Evolutionary conservation across 305 asterid species (phyloP), one percentile per base, ranked within the genome.

Genomic region (Coffea humblotiana): DNA sequence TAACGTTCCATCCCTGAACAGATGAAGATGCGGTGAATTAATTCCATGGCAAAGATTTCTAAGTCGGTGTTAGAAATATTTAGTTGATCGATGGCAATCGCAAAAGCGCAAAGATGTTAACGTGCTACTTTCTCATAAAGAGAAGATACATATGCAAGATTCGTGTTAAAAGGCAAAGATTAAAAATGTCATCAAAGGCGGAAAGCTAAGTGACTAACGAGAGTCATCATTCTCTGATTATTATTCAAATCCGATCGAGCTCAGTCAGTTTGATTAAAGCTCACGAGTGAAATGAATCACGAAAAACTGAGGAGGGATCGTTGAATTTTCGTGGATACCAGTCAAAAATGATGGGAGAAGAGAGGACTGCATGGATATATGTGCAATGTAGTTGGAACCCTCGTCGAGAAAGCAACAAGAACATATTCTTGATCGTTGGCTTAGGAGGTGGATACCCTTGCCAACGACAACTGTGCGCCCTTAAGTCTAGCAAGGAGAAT

Each of bases 181-280:
- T 56, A 47, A 67, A 68, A 75, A 78, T 83, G 80, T 79, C 85
- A 49, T 70, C 70, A 75, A 83, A n/a, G 85, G 45, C 85, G 78
- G 83, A 83, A 82, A 83, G 65, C 29, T 21, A 60, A 78, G 48
- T 35, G 40, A 5, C 63, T 16, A 25, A 37, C 77, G 76, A 45
- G 35, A 81, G 63, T 61, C 60, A 58, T 73, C 40, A 25, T 25
- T 18, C 27, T 47, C 23, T 11, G 15, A 27, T 45, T 45, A 19
- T 21, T 32, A 52, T 54, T n/a, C 76, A 78, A 37, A 69, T 69
- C 10, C 21, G 27, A 40, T 49, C 18, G 43, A 70, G 61, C 14
- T 43, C 64, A 54, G 52, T 67, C 47, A 21, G 16, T 43, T 43
- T 74, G 9, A 32, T 32, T 18, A 18, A 37, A 37, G 51, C 12